Base-by-base conservation (phyloP, 257 asterid genomes). In the Solanum ossicruentum region DNA sequence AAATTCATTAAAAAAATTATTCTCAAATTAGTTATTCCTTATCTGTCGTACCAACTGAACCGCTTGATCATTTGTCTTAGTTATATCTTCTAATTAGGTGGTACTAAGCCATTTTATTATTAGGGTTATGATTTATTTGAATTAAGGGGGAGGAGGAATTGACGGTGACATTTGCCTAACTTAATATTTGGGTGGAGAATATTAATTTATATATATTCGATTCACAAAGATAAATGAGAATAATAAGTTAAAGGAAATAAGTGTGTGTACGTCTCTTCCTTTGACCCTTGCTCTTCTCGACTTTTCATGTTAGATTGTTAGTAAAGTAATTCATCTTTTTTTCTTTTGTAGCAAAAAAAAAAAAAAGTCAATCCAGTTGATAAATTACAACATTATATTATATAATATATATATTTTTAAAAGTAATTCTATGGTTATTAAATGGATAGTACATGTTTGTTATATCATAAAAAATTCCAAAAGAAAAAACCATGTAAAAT, bases 131-230 rank as follows among this genome's bases (percentile, higher is more conserved):
- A 49, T 69, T 67, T 39, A 39, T 70, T 80, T 41, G 84, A 51
- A 69, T 67, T 49, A 70, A 57, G 12, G 49, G 49, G 54, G 85
- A 23, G 16, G 79, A 18, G 10, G 18, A 82, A 69, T 54, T 84
- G 91, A 89, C 87, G 56, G 86, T 75, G 94, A 89, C 91, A 56
- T 80, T 80, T 84, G 86, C 90, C 90, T 80, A 88, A 88, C 87
- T 73, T 63, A 45, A 72, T 75, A 75, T 78, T 60, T 84, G 47
- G 82, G 58, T 39, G 73, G 80, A 83, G 83, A 67, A 80, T 58
- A 39, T 13, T 36, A 3, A 55, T 55, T 15, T 66, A 54, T 45
- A 18, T 85, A 78, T 79, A 85, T 83, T 65, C 21, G 3, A 78
- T 36, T 67, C 79, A n/a, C 18, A 12, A 6, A 56, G 82, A 81